phyloP scores from a whole-genome alignment of 495 filamentous ascomycete species.

The Symbiotaphrina buchneri region DNA sequence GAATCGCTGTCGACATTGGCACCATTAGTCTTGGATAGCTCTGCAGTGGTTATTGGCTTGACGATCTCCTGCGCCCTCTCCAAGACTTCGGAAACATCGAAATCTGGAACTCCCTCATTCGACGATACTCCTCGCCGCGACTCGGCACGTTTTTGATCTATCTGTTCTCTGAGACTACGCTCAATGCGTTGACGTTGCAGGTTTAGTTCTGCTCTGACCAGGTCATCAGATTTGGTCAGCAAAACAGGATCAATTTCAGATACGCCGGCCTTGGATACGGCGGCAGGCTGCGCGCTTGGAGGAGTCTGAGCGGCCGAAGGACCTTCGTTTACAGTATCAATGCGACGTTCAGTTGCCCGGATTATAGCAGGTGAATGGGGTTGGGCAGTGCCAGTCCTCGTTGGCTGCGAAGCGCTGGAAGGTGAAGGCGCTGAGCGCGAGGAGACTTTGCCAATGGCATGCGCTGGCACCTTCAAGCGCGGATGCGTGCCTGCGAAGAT shows the following conservation, averaged over 20 bases:
- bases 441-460: slow-evolving; percentile 28
- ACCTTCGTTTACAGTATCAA: slow-evolving; percentile 4
- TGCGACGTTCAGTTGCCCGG: not conserved
- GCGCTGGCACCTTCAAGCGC: slow-evolving; percentile 41
- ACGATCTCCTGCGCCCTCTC: slow-evolving; percentile 49
- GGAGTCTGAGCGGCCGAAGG: not conserved
- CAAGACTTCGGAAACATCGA: slow-evolving; percentile 57
- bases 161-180: slow-evolving; percentile 46
- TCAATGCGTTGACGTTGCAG: slow-evolving; percentile 66
- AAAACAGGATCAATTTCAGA: slow-evolving; percentile 54
- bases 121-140: slow-evolving; percentile 26
- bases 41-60: slow-evolving; percentile 31
- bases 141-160: slow-evolving; percentile 38
- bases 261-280: slow-evolving; percentile 7
- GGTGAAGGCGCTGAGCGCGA: slow-evolving; percentile 1
- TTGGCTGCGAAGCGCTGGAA: slow-evolving; percentile 1
- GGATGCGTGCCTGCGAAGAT: slow-evolving; percentile 55
- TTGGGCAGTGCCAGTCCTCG: slow-evolving; percentile 1
- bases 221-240: slow-evolving; percentile 61
- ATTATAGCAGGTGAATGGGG: not conserved
- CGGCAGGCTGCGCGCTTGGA: not conserved
- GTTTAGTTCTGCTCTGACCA: slow-evolving; percentile 63
- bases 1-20: slow-evolving; percentile 44
- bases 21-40: slow-evolving; percentile 21
- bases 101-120: slow-evolving; percentile 38